These are phyloP conservation scores for Rhodotorula sp. DNA, from an alignment of 1,284 basidiomycete genomes.

Conservation along the genomic window DNA sequence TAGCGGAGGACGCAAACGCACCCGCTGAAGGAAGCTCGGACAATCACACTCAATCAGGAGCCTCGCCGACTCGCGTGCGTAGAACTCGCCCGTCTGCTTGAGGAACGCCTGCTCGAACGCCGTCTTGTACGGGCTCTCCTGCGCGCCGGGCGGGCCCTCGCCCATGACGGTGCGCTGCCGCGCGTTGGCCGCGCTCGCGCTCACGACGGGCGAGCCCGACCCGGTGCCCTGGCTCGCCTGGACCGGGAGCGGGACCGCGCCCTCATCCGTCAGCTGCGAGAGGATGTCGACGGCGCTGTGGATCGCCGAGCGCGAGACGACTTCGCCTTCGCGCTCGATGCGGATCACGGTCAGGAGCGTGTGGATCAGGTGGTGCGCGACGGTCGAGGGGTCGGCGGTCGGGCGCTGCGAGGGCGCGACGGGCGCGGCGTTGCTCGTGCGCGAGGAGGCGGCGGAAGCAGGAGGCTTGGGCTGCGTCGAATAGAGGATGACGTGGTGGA, in stretches of 20 bases:
- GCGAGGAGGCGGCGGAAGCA: constrained; percentile 47
- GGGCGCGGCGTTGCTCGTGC: neutral
- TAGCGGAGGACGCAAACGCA: constrained; percentile 48
- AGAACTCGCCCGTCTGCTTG: constrained; percentile 75
- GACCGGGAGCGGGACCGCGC: constrained; percentile 35
- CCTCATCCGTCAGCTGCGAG: constrained; percentile 61
- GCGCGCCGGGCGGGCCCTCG: constrained; percentile 29
- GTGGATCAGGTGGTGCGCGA: constrained; percentile 76
- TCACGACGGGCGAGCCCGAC: constrained; percentile 29
- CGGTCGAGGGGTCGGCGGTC: constrained; percentile 57
- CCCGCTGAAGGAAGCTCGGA: constrained; percentile 75
- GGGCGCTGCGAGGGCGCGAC: constrained; percentile 14
- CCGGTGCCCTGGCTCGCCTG: constrained; percentile 26
- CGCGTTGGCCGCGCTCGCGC: constrained; percentile 42
- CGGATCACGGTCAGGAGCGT: constrained; percentile 85
- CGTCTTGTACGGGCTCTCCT: constrained; percentile 72
- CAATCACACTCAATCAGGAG: constrained; percentile 76
- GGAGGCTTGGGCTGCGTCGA: constrained; percentile 29
- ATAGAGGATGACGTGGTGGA: constrained; percentile 73
- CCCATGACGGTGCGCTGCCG: constrained; percentile 34
- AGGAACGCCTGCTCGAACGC: constrained; percentile 85
- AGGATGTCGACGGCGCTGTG: constrained; percentile 89
- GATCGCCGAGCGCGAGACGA: constrained; percentile 86
- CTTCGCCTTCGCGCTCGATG: constrained; percentile 86
- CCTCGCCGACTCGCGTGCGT: constrained; percentile 70